Conservation (phyloP, 768 basidiomycete genomes). For the Termitomyces sp. region DNA sequence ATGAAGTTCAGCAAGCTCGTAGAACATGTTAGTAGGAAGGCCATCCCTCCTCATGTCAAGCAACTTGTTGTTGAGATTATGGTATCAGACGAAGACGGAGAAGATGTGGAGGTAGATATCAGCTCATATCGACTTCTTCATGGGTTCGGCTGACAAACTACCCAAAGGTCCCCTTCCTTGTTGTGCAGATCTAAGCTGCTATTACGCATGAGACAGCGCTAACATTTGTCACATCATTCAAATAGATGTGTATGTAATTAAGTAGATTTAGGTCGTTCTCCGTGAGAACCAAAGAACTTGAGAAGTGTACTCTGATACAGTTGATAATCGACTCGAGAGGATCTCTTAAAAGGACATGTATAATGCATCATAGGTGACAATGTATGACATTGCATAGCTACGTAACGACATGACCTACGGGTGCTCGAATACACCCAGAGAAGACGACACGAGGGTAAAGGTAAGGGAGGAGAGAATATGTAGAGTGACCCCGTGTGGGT, state of each 20-base stretch:
- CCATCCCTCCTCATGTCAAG: slow-evolving; percentile 75
- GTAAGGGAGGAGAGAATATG: slow-evolving; percentile 14
- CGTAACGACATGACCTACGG: slow-evolving; percentile 44
- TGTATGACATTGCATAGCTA: slow-evolving; percentile 12
- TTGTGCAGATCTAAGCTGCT: slow-evolving; percentile 48
- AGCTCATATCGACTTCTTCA: not conserved
- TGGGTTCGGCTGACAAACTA: not conserved
- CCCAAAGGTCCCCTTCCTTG: slow-evolving; percentile 73
- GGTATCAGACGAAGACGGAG: slow-evolving; percentile 86
- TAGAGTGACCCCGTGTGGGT: slow-evolving; percentile 16
- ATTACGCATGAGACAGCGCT: not conserved
- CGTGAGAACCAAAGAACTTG: not conserved
- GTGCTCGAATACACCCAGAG: slow-evolving; percentile 15
- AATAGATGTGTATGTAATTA: slow-evolving; percentile 7
- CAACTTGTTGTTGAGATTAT: slow-evolving; percentile 92
- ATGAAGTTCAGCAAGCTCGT: slow-evolving; percentile 92
- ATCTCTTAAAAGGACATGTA: slow-evolving; percentile 12
- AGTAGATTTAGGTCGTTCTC: not conserved
- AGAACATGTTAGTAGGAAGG: slow-evolving; percentile 92
- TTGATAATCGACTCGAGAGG: too few species aligned
- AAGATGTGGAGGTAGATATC: slow-evolving; percentile 83
- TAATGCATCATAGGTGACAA: slow-evolving; percentile 19
- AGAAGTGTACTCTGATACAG: not conserved
- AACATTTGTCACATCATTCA: slow-evolving; percentile 35
- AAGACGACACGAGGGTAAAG: slow-evolving; percentile 11